Base-by-base conservation (phyloP, 2,329 filamentous ascomycete genomes). In the Colletotrichum lini region DNA sequence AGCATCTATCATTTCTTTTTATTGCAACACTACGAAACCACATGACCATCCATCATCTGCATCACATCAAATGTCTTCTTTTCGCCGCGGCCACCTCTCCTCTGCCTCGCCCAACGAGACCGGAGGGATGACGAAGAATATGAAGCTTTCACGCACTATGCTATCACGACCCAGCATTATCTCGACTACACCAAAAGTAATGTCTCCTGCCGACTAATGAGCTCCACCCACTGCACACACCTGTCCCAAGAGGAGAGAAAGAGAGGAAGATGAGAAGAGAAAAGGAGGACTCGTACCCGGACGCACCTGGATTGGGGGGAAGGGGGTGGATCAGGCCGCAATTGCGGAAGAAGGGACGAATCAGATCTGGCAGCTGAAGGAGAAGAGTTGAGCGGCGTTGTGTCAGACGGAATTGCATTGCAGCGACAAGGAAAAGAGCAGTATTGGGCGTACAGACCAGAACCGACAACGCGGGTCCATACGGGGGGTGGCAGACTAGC, bases 41-140 rank as follows among this genome's bases (percentile, higher is more conserved):
- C n/a, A 63, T 65, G 68, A 71, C 64, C 15, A 68, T 38, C 18
- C 44, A 71, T 53, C 64, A 63, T 63, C 52, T 71, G 68, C 64
- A 67, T 68, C 68, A 69, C 26, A 62, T 60, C 58, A 71, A 45
- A 53, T 16, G 23, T 67, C 57, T 59, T 62, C 65, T 57, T 38
- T 68, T 67, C 65, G n/a, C 67, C 50, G 38, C 52, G 50, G 59
- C 67, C 56, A 62, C 30, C 57, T 44, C 45, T 45, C 40, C 57
- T 63, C 65, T 63, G 47, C 47, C 16, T 65, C 30, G 45, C 16
- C 30, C 54, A 60, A 21, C 47, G 59, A 7, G 30, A 59, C 30
- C 47, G 65, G 69, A 70, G 66, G 53, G 59, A 56, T 44, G 62
- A 72, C 59, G 69, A 72, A 65, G 54, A 72, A 70, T 35, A 72